Conservation (phyloP, 306 rosid species). For the Hylodesmum podocarpum region DNA sequence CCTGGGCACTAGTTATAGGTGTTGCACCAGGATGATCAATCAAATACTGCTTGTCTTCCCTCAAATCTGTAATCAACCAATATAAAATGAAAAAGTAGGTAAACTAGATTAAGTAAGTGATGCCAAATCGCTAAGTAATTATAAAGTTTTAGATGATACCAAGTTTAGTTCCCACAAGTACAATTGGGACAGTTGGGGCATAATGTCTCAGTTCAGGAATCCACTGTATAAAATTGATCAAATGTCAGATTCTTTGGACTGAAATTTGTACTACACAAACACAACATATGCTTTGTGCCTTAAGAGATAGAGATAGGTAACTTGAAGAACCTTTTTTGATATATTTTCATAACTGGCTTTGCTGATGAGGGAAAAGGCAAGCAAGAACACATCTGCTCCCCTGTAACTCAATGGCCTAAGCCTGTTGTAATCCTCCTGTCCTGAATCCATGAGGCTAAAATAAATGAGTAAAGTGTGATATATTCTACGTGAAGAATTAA, state of each 20-base stretch:
- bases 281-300: background rate
- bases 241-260: background rate
- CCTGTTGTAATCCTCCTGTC: conserved; percentile 16
- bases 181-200: conserved; percentile 3
- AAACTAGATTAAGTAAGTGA: background rate
- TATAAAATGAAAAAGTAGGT: background rate
- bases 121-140: background rate
- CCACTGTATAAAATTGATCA: background rate
- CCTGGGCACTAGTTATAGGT: background rate
- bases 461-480: background rate
- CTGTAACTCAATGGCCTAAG: conserved; percentile 9
- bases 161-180: conserved; percentile 8
- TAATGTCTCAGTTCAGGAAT: background rate
- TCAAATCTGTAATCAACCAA: background rate
- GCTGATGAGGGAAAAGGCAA: conserved; percentile 12
- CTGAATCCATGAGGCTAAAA: background rate
- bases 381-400: conserved; percentile 13
- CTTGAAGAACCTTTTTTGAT: background rate
- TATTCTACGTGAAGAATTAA: background rate
- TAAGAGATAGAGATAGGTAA: background rate
- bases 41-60: background rate
- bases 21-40: conserved; percentile 2
- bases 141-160: background rate
- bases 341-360: conserved; percentile 14
- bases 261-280: background rate